Percentiles rank a stretch among this genome's conserved stretches.
Evolutionary conservation across 495 filamentous ascomycete genomes (phyloP).

Genomic region (Chaetomium tenue): DNA sequence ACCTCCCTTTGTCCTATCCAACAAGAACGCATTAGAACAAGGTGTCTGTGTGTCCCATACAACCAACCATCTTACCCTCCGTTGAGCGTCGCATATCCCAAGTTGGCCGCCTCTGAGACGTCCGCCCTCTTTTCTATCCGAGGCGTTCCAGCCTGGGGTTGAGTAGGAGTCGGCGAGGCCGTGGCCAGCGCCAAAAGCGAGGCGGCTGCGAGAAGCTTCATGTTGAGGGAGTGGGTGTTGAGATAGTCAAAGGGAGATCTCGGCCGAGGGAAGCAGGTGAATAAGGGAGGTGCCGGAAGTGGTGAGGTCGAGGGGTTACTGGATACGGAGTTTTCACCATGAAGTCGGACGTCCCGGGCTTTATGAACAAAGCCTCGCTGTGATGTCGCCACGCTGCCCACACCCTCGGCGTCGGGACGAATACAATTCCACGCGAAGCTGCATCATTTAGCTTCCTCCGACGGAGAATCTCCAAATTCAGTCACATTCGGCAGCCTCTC

Average conservation of each 20-base stretch:
- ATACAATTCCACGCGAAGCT: not conserved
- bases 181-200: slow-evolving; percentile 6
- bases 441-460: not conserved
- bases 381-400: not conserved
- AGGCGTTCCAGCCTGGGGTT: slow-evolving; percentile 12
- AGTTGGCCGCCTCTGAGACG: slow-evolving; percentile 15
- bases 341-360: not conserved
- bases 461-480: slow-evolving; percentile 4
- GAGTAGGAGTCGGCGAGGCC: slow-evolving; percentile 12
- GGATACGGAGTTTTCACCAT: not conserved
- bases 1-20: slow-evolving; percentile 55
- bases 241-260: not conserved
- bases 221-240: not conserved
- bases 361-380: not conserved
- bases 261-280: not conserved
- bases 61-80: slow-evolving; percentile 4
- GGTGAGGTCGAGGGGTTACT: not conserved
- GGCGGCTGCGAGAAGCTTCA: slow-evolving; percentile 15
- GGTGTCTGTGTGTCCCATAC: not conserved
- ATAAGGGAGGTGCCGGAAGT: not conserved
- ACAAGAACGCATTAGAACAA: not conserved
- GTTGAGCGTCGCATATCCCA: slow-evolving; percentile 15
- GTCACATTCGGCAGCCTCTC: slow-evolving; percentile 6
- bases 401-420: too few species aligned
- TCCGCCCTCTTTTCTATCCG: slow-evolving; percentile 5